A percentile compares a stretch with the other conserved stretches of the same genome.
Evolutionary conservation across 2,329 filamentous ascomycete genomes (phyloP).

Genomic region (Knufia petricola): DNA sequence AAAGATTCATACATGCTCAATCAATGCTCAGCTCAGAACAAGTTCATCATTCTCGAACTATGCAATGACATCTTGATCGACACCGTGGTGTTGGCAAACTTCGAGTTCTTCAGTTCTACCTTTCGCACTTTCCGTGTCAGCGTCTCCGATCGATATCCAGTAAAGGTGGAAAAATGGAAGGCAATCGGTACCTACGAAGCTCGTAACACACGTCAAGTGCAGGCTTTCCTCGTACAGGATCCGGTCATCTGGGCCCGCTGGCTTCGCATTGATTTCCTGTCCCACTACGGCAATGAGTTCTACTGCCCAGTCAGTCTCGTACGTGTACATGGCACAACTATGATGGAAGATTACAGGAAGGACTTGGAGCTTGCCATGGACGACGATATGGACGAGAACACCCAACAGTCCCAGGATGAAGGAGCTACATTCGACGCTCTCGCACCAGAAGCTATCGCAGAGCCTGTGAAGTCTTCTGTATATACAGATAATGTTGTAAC

Average conservation of each 20-base stretch:
- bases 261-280: slow-evolving; percentile 79
- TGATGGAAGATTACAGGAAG: slow-evolving; percentile 89
- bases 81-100: slow-evolving; percentile 94
- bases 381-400: slow-evolving; percentile 28
- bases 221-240: slow-evolving; percentile 88
- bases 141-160: slow-evolving; percentile 88
- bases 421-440: slow-evolving; percentile 11
- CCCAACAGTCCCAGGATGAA: slow-evolving; percentile 14
- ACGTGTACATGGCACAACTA: slow-evolving; percentile 83
- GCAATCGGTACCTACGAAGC: slow-evolving; percentile 82
- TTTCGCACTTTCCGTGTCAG: slow-evolving; percentile 83
- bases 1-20: slow-evolving; percentile 98
- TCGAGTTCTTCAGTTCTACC: slow-evolving; percentile 98
- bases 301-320: slow-evolving; percentile 90
- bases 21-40: slow-evolving; percentile 75
- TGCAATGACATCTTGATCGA: slow-evolving; percentile 82
- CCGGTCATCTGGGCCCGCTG: slow-evolving; percentile 95
- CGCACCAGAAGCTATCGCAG: slow-evolving; percentile 28
- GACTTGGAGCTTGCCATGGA: slow-evolving; percentile 60
- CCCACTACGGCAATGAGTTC: slow-evolving; percentile 91
- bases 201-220: slow-evolving; percentile 83
- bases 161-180: slow-evolving; percentile 86
- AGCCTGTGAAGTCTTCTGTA: slow-evolving; percentile 17
- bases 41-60: slow-evolving; percentile 88
- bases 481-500: neutral